Conservation (phyloP, 345 rosid genomes). For the Sonneratia alba region DNA sequence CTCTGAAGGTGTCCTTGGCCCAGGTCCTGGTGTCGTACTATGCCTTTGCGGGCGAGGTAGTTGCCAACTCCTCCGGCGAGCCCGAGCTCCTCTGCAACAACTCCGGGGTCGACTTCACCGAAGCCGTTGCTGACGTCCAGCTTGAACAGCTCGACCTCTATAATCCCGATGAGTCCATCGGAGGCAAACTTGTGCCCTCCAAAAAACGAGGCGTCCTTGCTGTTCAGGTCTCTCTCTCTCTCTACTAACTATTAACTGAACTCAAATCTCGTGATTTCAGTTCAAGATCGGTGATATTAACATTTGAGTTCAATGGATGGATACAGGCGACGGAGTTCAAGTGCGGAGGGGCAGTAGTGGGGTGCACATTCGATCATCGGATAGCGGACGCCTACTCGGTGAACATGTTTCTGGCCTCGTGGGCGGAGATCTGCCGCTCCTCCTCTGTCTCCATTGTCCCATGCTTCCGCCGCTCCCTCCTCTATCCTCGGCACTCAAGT, state of each 20-base stretch:
- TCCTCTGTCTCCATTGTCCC: constrained; percentile 28
- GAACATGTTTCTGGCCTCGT: constrained; percentile 59
- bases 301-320: background rate
- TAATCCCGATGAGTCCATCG: constrained; percentile 55
- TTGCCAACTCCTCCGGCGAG: constrained; percentile 48
- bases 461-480: constrained; percentile 40
- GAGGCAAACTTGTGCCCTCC: constrained; percentile 54
- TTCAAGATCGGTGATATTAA: too few relatives aligned
- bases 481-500: constrained; percentile 34
- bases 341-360: constrained; percentile 61
- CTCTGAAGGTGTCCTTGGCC: constrained; percentile 53
- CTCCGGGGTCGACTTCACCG: constrained; percentile 63
- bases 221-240: constrained; percentile 25
- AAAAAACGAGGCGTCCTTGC: constrained; percentile 50
- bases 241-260: too few relatives aligned
- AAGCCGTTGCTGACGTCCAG: constrained; percentile 47
- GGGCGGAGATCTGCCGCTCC: constrained; percentile 48
- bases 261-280: too few relatives aligned
- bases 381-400: constrained; percentile 62
- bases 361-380: constrained; percentile 65
- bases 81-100: constrained; percentile 82
- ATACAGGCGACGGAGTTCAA: constrained; percentile 45
- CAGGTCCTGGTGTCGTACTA: constrained; percentile 60
- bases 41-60: constrained; percentile 61
- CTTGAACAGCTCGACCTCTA: constrained; percentile 51